Conservation (phyloP, 345 rosid species). For the Hevea brasiliensis region DNA sequence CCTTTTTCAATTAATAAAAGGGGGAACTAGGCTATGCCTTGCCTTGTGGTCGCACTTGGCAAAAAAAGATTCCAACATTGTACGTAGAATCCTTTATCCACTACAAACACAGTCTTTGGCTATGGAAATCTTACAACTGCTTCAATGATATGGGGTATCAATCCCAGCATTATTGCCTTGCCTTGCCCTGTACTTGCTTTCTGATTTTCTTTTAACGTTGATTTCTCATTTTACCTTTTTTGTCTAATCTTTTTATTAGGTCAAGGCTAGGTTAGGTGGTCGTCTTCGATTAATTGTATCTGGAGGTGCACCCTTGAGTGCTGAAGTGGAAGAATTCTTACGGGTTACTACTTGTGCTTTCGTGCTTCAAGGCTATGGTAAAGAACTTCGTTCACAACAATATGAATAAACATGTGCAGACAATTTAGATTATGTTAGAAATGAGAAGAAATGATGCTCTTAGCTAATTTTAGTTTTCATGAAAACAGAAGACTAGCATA, state of each 20-base stretch:
- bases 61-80: too few relatives aligned
- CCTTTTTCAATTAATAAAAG: too few relatives aligned
- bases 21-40: too few relatives aligned
- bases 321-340: conserved; percentile 90
- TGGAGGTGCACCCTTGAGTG: conserved; percentile 89
- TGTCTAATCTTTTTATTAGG: conserved; percentile 38
- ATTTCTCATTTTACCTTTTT: neutral
- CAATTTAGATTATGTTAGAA: neutral
- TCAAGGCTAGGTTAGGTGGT: conserved; percentile 87
- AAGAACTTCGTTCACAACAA: conserved; percentile 1
- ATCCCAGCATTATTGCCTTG: neutral
- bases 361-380: conserved; percentile 92
- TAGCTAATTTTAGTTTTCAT: neutral
- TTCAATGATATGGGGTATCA: too few relatives aligned
- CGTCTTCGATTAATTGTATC: conserved; percentile 73
- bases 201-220: neutral
- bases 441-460: neutral
- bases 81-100: too few relatives aligned
- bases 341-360: conserved; percentile 88
- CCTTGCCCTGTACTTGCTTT: too few relatives aligned
- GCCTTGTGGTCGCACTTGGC: too few relatives aligned
- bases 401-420: neutral
- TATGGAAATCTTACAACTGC: too few relatives aligned
- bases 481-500: too few relatives aligned
- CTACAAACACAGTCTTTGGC: too few relatives aligned